These are phyloP conservation scores for Medicago lupulina DNA, from an alignment of 306 rosid genomes.

Conservation along the genomic window DNA sequence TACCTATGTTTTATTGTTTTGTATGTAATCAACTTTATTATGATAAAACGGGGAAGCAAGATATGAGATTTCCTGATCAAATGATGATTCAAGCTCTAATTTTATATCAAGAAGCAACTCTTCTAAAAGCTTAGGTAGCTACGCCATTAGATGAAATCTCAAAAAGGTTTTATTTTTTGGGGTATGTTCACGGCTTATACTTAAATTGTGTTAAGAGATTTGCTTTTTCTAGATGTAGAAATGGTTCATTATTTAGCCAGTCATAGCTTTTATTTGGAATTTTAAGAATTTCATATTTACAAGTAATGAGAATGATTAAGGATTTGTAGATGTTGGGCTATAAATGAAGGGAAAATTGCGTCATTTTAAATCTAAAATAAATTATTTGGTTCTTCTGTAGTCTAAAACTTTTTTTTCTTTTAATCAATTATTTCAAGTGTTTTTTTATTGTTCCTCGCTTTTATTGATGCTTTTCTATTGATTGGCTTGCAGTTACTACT, in stretches of 20 bases:
- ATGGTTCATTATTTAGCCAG: neutral
- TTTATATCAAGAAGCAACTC: neutral
- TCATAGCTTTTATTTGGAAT: neutral
- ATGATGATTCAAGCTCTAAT: neutral
- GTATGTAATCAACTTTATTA: neutral
- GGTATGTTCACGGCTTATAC: neutral
- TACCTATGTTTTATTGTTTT: neutral
- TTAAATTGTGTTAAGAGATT: neutral
- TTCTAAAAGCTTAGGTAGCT: neutral
- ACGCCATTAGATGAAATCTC: slow-evolving; percentile 6
- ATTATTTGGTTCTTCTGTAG: neutral
- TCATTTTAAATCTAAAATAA: slow-evolving; percentile 8
- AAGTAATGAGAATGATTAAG: neutral
- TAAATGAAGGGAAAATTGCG: neutral
- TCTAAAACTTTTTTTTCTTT: neutral
- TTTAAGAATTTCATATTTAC: neutral
- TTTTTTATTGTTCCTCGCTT: neutral
- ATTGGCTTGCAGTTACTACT: neutral
- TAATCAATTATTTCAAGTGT: neutral
- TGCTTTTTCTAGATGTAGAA: neutral
- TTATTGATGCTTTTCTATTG: neutral
- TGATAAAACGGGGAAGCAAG: neutral
- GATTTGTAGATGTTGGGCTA: neutral
- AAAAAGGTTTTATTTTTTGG: slow-evolving; percentile 1
- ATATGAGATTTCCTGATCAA: neutral